Percentiles rank a stretch among this genome's conserved stretches.
Conservation (phyloP, 139 green algal genomes). For the Desmodesmus armatus region DNA sequence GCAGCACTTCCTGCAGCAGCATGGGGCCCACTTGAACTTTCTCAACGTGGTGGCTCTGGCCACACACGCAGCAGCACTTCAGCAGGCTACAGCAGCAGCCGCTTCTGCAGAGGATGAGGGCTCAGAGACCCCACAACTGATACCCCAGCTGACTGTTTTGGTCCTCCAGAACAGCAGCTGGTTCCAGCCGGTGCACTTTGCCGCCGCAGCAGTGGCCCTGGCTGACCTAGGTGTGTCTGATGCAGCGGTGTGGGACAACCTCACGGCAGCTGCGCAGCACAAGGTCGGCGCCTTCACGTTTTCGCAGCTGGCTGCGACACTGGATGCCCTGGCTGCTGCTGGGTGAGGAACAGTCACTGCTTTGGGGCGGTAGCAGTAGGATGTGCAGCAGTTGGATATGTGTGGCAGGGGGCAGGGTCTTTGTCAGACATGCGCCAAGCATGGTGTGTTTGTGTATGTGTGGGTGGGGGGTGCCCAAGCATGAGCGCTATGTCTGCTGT, state of each 20-base stretch:
- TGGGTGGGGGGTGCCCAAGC: too few relatives aligned
- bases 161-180: background rate
- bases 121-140: background rate
- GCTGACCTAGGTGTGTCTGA: background rate
- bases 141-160: conserved; percentile 14
- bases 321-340: conserved; percentile 12
- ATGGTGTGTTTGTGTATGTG: too few relatives aligned
- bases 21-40: conserved; percentile 29
- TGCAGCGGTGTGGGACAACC: conserved; percentile 23
- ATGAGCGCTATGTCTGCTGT: too few relatives aligned
- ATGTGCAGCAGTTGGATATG: background rate
- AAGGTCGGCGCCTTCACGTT: conserved; percentile 39
- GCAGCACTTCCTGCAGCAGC: conserved; percentile 10
- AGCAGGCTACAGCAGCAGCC: conserved; percentile 2
- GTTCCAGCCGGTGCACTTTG: conserved; percentile 47
- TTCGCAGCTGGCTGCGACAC: conserved; percentile 28
- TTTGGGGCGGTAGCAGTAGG: background rate
- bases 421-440: too few relatives aligned
- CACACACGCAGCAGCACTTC: background rate
- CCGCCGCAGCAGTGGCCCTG: conserved; percentile 22
- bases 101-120: background rate
- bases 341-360: conserved; percentile 12
- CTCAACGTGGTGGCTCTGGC: conserved; percentile 23
- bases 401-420: too few relatives aligned
- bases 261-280: conserved; percentile 1